Conservation (phyloP, 805 yeast genomes). For the Jamesozyma spencerorum region DNA sequence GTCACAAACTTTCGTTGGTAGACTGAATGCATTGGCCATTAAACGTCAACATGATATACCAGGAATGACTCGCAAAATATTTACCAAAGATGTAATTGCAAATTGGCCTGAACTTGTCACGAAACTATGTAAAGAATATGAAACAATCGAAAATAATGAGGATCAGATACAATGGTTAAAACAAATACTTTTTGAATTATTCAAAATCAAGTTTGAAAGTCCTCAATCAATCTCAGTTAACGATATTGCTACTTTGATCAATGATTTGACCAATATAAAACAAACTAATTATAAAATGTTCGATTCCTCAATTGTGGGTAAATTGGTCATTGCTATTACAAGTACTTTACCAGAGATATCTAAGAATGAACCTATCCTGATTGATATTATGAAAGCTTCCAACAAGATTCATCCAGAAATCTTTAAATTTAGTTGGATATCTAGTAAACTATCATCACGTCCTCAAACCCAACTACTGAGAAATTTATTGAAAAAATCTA, state of each 20-base stretch:
- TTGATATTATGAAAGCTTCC: constrained; percentile 10
- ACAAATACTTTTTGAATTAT: constrained; percentile 12
- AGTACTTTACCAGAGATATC: constrained; percentile 7
- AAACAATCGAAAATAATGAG: constrained; percentile 8
- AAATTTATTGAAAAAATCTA: constrained; percentile 21
- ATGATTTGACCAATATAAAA: constrained; percentile 3
- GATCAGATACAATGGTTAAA: constrained; percentile 20
- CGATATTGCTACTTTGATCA: constrained; percentile 7
- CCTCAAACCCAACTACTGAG: constrained; percentile 18
- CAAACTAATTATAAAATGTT: background rate
- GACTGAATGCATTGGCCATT: constrained; percentile 12
- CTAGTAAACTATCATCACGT: constrained; percentile 22
- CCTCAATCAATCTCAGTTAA: background rate
- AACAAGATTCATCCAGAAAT: constrained; percentile 14
- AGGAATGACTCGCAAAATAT: background rate
- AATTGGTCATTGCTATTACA: constrained; percentile 16
- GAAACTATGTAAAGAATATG: constrained; percentile 10
- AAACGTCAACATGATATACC: constrained; percentile 2
- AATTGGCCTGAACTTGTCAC: constrained; percentile 11
- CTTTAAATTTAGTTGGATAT: constrained; percentile 25
- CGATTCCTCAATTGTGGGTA: constrained; percentile 13
- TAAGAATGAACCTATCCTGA: constrained; percentile 13
- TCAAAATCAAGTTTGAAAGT: constrained; percentile 9
- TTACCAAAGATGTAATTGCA: constrained; percentile 9
- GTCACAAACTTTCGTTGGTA: constrained; percentile 10